Percentiles rank a stretch among this genome's conserved stretches.
Conservation (phyloP, 2,329 filamentous ascomycete species). For the Colletotrichum lupini region DNA sequence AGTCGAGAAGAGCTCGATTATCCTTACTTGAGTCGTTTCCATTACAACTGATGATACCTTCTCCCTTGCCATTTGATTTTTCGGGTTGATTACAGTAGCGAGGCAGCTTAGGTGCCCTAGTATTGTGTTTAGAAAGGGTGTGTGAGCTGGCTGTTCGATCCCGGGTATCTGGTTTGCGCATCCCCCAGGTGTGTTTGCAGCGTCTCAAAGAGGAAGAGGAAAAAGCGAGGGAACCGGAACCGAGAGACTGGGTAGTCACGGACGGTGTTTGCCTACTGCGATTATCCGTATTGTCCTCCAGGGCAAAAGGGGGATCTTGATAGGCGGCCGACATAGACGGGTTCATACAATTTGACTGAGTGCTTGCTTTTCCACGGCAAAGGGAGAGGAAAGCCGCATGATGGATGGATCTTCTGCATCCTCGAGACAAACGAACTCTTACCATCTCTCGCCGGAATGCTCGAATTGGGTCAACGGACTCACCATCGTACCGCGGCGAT, state of each 20-base stretch:
- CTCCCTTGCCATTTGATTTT: neutral
- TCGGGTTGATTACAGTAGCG: neutral
- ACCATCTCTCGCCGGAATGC: neutral
- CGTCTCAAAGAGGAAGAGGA: neutral
- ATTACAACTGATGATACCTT: neutral
- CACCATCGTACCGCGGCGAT: neutral
- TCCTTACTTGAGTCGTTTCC: neutral
- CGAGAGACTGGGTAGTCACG: slow-evolving; percentile 1
- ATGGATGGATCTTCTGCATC: neutral
- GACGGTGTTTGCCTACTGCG: neutral
- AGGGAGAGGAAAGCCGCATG: neutral
- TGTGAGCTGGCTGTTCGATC: neutral
- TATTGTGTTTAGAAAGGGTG: neutral
- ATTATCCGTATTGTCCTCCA: neutral
- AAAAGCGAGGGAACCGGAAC: slow-evolving; percentile 8
- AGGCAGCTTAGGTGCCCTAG: neutral
- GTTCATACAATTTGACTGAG: neutral
- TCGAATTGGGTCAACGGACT: neutral
- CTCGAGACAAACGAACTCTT: neutral
- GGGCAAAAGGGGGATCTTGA: neutral
- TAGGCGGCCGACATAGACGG: neutral
- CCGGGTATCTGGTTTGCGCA: neutral
- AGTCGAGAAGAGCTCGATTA: neutral
- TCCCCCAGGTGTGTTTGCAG: neutral
- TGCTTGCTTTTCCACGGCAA: neutral